phyloP scores from a whole-genome alignment of 169 alveolate genomes.

The Miamiensis avidus region DNA sequence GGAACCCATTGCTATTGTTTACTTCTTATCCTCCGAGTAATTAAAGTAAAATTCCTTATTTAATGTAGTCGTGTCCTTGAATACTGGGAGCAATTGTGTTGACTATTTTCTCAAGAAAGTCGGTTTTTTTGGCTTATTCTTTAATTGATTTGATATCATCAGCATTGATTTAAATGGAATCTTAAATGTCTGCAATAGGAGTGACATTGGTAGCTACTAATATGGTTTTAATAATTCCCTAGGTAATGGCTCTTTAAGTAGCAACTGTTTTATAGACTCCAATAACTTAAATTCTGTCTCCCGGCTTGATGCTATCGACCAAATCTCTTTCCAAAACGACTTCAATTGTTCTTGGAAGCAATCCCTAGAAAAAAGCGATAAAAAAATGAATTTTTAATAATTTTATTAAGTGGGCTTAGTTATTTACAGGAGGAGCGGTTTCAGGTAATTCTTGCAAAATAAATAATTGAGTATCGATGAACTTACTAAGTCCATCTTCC shows the following conservation, averaged over 20 bases:
- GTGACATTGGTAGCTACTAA: constrained; percentile 92
- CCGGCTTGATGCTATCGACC: constrained; percentile 91
- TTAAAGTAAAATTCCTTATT: constrained; percentile 92
- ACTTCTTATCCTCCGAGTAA: constrained; percentile 96
- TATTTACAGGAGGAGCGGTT: constrained; percentile 89
- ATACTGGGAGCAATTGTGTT: constrained; percentile 97
- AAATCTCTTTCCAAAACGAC: constrained; percentile 92
- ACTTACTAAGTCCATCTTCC: constrained; percentile 94
- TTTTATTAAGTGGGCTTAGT: too few species aligned
- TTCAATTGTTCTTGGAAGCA: constrained; percentile 96
- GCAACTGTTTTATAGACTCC: constrained; percentile 95
- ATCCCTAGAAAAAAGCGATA: constrained; percentile 71
- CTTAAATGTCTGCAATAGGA: constrained; percentile 61
- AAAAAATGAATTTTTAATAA: neutral
- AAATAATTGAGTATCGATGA: constrained; percentile 92
- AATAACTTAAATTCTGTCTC: constrained; percentile 95
- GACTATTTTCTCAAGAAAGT: constrained; percentile 90
- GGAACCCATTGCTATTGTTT: constrained; percentile 90
- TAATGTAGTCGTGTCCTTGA: constrained; percentile 94
- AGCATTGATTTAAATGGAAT: constrained; percentile 71
- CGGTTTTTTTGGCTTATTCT: constrained; percentile 76
- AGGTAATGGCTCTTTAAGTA: constrained; percentile 71
- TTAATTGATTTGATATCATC: constrained; percentile 79
- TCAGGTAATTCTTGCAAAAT: constrained; percentile 98
- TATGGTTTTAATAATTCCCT: constrained; percentile 91